phyloP scores from a whole-genome alignment of 2,329 filamentous ascomycete species.

The Cladosporium austrohemisphaericum region DNA sequence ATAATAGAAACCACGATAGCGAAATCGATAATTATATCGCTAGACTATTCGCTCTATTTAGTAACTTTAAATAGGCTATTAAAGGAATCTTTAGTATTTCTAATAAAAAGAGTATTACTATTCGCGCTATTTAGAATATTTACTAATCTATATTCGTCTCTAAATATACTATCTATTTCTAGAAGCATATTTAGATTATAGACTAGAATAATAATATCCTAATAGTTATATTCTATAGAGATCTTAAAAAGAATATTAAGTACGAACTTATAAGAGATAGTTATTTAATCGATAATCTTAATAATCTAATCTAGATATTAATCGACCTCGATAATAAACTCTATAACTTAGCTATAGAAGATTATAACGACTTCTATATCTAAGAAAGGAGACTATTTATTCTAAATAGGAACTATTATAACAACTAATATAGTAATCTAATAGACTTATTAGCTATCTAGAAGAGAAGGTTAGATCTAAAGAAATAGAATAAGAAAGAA shows the following conservation, averaged over 20 bases:
- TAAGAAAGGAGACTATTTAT: background rate
- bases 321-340: conserved; percentile 3
- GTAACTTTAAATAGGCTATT: too few species aligned
- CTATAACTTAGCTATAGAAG: conserved; percentile 1
- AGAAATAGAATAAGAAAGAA: background rate
- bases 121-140: background rate
- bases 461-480: background rate
- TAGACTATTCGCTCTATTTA: background rate
- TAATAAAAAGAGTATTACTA: background rate
- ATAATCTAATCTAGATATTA: background rate
- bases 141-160: background rate
- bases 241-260: conserved; percentile 11
- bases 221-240: conserved; percentile 1
- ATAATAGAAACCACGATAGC: too few species aligned
- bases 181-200: background rate
- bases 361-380: background rate
- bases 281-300: background rate
- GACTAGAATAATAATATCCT: conserved; percentile 1
- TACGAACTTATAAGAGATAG: conserved; percentile 3
- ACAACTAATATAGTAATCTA: background rate
- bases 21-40: background rate
- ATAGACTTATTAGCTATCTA: background rate
- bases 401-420: background rate
- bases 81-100: background rate
- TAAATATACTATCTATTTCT: background rate